Conservation (phyloP, 2,329 filamentous ascomycete species). For the Stachybotrys chartarum region DNA sequence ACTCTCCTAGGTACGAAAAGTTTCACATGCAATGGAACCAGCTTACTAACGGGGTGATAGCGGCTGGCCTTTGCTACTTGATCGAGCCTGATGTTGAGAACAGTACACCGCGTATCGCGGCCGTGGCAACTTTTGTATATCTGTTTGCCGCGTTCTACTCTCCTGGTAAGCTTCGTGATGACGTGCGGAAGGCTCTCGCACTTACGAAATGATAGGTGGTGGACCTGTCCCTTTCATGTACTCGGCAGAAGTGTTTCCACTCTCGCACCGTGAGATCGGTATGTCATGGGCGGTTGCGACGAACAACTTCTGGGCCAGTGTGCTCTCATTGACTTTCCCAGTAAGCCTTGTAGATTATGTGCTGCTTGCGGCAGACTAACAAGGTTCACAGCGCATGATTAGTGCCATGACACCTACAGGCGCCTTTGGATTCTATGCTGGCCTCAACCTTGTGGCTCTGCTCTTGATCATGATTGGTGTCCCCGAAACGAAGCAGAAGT, state of each 20-base stretch:
- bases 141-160: conserved; percentile 58
- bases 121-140: conserved; percentile 54
- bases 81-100: conserved; percentile 20
- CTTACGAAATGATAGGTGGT: conserved; percentile 25
- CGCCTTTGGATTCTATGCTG: conserved; percentile 47
- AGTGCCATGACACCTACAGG: conserved; percentile 22
- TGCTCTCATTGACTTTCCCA: conserved; percentile 41
- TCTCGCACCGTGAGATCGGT: conserved; percentile 52
- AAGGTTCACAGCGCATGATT: conserved; percentile 24
- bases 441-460: conserved; percentile 52
- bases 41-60: conserved; percentile 8
- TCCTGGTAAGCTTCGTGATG: conserved; percentile 28
- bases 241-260: conserved; percentile 52
- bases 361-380: background rate
- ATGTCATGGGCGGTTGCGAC: conserved; percentile 55
- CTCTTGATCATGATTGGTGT: conserved; percentile 57
- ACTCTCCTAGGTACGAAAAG: conserved; percentile 33
- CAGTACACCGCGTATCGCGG: conserved; percentile 37
- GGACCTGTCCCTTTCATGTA: conserved; percentile 53
- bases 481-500: conserved; percentile 41
- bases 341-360: background rate
- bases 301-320: conserved; percentile 42
- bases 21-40: background rate
- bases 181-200: background rate
- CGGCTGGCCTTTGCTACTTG: conserved; percentile 25